Conservation (phyloP, 345 rosid genomes). For the Capsella bursapastoris region DNA sequence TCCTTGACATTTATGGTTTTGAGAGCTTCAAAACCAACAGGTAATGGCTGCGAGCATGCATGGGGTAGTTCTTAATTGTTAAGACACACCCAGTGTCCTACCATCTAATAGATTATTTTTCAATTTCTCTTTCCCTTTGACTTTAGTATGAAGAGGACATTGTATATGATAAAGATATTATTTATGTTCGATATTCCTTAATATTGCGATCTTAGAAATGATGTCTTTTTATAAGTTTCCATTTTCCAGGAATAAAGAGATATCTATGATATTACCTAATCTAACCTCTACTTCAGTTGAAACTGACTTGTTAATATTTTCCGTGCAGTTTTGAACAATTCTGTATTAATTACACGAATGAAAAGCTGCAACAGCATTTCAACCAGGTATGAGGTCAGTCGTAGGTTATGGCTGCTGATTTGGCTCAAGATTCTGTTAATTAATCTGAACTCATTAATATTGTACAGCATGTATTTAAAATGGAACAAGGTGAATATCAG, state of each 20-base stretch:
- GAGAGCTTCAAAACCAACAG: slow-evolving; percentile 90
- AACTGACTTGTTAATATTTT: slow-evolving; percentile 27
- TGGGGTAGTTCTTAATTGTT: slow-evolving; percentile 16
- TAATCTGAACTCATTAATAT: slow-evolving; percentile 44
- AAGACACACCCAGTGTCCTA: slow-evolving; percentile 11
- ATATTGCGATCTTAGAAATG: slow-evolving; percentile 6
- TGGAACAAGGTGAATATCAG: slow-evolving; percentile 78
- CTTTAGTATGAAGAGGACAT: slow-evolving; percentile 3
- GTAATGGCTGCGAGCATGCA: slow-evolving; percentile 47
- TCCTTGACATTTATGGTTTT: slow-evolving; percentile 92
- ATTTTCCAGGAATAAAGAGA: not conserved
- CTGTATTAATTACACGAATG: slow-evolving; percentile 91
- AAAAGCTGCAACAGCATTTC: slow-evolving; percentile 97
- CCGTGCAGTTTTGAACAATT: slow-evolving; percentile 86
- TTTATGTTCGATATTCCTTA: not conserved
- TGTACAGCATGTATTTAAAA: slow-evolving; percentile 86
- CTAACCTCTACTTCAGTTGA: slow-evolving; percentile 19
- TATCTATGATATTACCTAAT: slow-evolving; percentile 20
- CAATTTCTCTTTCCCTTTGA: slow-evolving; percentile 4
- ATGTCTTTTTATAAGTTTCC: slow-evolving; percentile 13
- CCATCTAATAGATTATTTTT: not conserved
- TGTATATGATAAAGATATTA: slow-evolving; percentile 7
- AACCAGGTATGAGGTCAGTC: slow-evolving; percentile 87
- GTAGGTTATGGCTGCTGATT: slow-evolving; percentile 41
- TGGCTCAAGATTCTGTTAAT: slow-evolving; percentile 28